Conservation (phyloP, 2,329 filamentous ascomycete genomes). For the Talaromyces sp. region DNA sequence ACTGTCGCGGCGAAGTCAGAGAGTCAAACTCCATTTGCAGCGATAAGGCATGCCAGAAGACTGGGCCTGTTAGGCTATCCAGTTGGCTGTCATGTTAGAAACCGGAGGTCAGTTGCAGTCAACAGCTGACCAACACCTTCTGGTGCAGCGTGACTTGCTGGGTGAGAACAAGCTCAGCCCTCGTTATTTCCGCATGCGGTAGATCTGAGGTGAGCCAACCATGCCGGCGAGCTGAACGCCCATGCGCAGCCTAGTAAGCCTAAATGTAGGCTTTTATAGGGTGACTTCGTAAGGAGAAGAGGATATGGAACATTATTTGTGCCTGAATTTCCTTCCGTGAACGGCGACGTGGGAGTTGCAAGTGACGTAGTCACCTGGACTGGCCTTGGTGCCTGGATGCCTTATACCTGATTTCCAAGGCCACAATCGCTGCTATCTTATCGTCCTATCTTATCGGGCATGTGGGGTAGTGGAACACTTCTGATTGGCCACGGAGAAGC, state of each 20-base stretch:
- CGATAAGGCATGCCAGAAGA: slow-evolving; percentile 14
- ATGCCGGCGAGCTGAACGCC: background rate
- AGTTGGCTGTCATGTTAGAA: background rate
- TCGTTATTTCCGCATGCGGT: slow-evolving; percentile 10
- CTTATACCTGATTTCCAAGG: background rate
- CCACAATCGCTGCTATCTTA: no score
- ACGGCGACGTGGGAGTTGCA: background rate
- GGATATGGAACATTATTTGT: background rate
- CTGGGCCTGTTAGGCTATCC: background rate
- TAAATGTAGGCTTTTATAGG: background rate
- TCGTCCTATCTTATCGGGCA: background rate
- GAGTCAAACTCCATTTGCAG: background rate
- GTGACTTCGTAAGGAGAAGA: background rate
- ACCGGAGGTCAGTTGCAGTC: slow-evolving; percentile 5
- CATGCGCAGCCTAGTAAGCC: background rate
- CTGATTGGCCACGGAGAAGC: background rate
- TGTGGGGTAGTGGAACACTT: background rate
- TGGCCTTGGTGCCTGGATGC: background rate
- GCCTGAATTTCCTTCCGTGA: background rate
- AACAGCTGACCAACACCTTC: slow-evolving; percentile 7
- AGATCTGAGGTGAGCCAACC: background rate
- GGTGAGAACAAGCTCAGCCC: background rate
- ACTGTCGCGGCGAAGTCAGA: slow-evolving; percentile 3
- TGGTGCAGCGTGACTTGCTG: background rate
- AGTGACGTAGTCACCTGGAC: background rate